These are phyloP conservation scores for Lobulomyces angularis DNA, from an alignment of 192 early-diverging fungal species.

Conservation along the genomic window DNA sequence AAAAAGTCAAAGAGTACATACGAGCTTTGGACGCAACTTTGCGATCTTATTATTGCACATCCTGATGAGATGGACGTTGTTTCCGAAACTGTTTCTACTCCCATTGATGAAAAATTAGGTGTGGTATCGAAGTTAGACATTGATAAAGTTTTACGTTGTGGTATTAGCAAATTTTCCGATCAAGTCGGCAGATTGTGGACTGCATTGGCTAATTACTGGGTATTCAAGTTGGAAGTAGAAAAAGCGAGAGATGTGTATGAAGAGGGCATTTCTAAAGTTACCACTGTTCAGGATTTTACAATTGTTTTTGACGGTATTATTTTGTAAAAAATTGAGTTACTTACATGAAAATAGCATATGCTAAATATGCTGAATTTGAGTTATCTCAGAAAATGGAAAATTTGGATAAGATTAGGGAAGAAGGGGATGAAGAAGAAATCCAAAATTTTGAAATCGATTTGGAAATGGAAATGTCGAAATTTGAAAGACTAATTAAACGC, in stretches of 20 bases:
- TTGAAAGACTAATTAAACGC: slow-evolving; percentile 85
- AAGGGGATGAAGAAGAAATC: slow-evolving; percentile 23
- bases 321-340: slow-evolving; percentile 55
- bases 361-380: neutral
- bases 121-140: slow-evolving; percentile 49
- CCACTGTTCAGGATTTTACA: slow-evolving; percentile 82
- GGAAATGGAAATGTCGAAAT: slow-evolving; percentile 59
- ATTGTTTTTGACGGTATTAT: slow-evolving; percentile 87
- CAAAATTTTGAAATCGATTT: slow-evolving; percentile 64
- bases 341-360: slow-evolving; percentile 40
- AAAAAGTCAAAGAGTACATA: slow-evolving; percentile 45
- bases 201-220: slow-evolving; percentile 68
- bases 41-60: slow-evolving; percentile 64
- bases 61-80: slow-evolving; percentile 40
- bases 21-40: slow-evolving; percentile 76
- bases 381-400: neutral
- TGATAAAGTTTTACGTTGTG: slow-evolving; percentile 71
- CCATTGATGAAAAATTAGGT: slow-evolving; percentile 4
- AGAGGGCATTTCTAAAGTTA: slow-evolving; percentile 67
- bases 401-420: slow-evolving; percentile 1
- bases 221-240: slow-evolving; percentile 63
- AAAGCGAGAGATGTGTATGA: slow-evolving; percentile 89
- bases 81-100: slow-evolving; percentile 17
- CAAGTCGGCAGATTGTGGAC: slow-evolving; percentile 84
- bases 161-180: slow-evolving; percentile 67